Conservation (phyloP, 352 stramenopile species). For the Phytophthora vignae region DNA sequence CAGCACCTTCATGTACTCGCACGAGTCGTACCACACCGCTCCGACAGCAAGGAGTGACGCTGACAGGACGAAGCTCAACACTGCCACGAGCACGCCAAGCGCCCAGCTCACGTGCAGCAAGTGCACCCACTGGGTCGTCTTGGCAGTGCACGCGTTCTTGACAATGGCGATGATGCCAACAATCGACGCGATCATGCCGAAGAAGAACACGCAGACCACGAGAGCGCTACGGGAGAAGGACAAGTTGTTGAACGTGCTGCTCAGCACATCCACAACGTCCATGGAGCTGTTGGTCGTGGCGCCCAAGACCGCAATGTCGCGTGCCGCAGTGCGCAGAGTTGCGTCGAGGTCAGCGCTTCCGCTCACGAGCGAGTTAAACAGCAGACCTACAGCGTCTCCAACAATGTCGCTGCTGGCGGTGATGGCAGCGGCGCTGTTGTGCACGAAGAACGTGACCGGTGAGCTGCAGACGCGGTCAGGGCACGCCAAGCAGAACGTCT, state of each 20-base stretch:
- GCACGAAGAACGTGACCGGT: conserved; percentile 51
- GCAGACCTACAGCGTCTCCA: conserved; percentile 39
- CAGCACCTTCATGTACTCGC: conserved; percentile 86
- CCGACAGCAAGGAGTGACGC: conserved; percentile 76
- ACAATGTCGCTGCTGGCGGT: conserved; percentile 32
- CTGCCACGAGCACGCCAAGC: conserved; percentile 76
- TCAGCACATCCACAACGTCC: conserved; percentile 63
- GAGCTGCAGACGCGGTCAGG: conserved; percentile 61
- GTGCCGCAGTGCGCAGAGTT: conserved; percentile 50
- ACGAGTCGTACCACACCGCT: conserved; percentile 83
- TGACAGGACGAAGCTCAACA: conserved; percentile 81
- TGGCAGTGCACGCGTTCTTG: conserved; percentile 75
- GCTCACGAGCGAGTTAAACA: conserved; percentile 59
- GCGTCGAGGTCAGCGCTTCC: conserved; percentile 48
- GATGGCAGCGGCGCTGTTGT: conserved; percentile 33
- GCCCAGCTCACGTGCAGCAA: conserved; percentile 82
- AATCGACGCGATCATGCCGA: conserved; percentile 72
- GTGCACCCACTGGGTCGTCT: conserved; percentile 78
- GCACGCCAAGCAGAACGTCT: conserved; percentile 62
- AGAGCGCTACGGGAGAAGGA: conserved; percentile 79
- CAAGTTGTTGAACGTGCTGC: conserved; percentile 75
- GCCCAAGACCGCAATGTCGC: conserved; percentile 59
- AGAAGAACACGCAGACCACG: conserved; percentile 83
- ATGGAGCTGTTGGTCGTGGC: conserved; percentile 67
- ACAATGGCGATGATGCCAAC: conserved; percentile 74